A percentile compares a stretch with the other conserved stretches of the same genome.
phyloP scores from a whole-genome alignment of 495 filamentous ascomycete genomes.

The Trypethelium eluteriae region DNA sequence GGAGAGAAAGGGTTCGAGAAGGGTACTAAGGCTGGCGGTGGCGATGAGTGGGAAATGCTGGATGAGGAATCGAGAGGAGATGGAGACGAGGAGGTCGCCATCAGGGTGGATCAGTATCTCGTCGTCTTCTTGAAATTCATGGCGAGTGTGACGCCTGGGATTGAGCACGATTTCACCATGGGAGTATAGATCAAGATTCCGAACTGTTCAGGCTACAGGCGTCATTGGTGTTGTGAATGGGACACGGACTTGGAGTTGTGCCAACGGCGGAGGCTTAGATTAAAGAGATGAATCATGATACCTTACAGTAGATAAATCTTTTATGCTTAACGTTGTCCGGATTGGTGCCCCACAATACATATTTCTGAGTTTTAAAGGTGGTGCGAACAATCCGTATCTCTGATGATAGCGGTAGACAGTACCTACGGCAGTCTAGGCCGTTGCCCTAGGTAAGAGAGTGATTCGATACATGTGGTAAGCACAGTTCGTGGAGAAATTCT shows the following conservation, averaged over 20 bases:
- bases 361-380: background rate
- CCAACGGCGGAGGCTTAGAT: background rate
- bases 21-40: constrained; percentile 47
- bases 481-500: background rate
- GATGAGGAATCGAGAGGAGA: constrained; percentile 47
- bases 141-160: constrained; percentile 90
- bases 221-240: background rate
- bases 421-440: too few relatives aligned
- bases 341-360: background rate
- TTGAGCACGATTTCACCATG: constrained; percentile 99
- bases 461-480: too few relatives aligned
- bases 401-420: background rate
- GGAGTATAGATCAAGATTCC: constrained; percentile 52
- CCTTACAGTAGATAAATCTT: background rate
- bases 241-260: background rate
- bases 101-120: constrained; percentile 93
- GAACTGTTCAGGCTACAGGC: background rate
- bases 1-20: constrained; percentile 34
- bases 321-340: background rate
- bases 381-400: background rate
- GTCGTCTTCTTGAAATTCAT: constrained; percentile 99
- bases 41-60: constrained; percentile 83
- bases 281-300: constrained; percentile 2
- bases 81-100: constrained; percentile 76
- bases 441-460: too few relatives aligned